Evolutionary conservation across 2,329 filamentous ascomycete species (phyloP).

Genomic region (Colletotrichum lini): DNA sequence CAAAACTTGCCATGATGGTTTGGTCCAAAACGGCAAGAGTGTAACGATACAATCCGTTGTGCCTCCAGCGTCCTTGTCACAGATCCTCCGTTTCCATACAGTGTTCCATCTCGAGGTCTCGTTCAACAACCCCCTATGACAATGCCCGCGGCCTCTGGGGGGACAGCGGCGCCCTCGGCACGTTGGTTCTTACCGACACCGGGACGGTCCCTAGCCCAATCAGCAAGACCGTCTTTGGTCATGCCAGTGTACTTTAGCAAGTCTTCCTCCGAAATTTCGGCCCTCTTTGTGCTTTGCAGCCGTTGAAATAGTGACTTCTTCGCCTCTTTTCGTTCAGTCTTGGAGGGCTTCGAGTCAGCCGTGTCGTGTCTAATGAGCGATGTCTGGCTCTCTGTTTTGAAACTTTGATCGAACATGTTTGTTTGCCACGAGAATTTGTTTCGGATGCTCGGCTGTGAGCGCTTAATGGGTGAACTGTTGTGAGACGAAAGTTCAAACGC

Average conservation of each 20-base stretch:
- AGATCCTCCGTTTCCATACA: background rate
- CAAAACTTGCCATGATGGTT: too few relatives aligned
- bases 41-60: too few relatives aligned
- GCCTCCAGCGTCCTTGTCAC: too few relatives aligned
- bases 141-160: background rate
- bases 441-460: background rate
- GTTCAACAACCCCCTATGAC: background rate
- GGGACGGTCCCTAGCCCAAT: constrained; percentile 55
- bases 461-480: background rate
- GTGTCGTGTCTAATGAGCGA: background rate
- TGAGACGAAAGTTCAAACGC: background rate
- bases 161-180: background rate
- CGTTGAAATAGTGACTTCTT: constrained; percentile 52
- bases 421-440: background rate
- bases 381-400: constrained; percentile 4
- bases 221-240: constrained; percentile 48
- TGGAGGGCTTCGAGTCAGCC: background rate
- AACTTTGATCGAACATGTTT: background rate
- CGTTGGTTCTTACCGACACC: constrained; percentile 51
- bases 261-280: constrained; percentile 55
- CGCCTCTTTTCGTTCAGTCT: background rate
- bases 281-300: constrained; percentile 50
- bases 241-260: constrained; percentile 59
- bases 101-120: background rate
- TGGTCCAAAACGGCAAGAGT: too few relatives aligned